Percentiles rank a stretch among this genome's conserved stretches.
Conservation (phyloP, 2,329 filamentous ascomycete species). For the Xylaria multiplex region DNA sequence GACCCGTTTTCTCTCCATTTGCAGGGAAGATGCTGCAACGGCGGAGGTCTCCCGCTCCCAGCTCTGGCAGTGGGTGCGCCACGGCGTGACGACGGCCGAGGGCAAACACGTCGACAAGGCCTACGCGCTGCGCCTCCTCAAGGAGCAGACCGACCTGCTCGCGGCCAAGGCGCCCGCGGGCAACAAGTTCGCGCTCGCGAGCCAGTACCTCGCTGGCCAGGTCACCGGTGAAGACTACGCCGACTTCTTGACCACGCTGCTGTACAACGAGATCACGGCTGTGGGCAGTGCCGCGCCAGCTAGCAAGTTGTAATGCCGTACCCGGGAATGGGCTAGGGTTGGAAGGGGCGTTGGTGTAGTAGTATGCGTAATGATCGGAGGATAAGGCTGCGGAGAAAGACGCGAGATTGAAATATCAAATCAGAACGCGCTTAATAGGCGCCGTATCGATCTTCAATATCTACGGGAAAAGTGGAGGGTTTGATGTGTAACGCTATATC, state of each 20-base stretch:
- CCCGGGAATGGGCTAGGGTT: neutral
- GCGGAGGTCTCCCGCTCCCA: constrained; percentile 95
- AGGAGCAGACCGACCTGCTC: constrained; percentile 84
- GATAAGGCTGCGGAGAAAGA: neutral
- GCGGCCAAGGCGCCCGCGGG: constrained; percentile 80
- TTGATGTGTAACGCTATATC: constrained; percentile 6
- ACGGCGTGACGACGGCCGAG: constrained; percentile 79
- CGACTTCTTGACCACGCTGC: constrained; percentile 81
- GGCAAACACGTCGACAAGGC: constrained; percentile 94
- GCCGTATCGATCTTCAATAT: neutral
- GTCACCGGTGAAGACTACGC: constrained; percentile 98
- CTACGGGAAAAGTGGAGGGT: neutral
- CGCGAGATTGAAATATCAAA: neutral
- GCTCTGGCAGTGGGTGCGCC: constrained; percentile 93
- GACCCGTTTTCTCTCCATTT: constrained; percentile 24
- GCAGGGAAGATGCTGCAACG: constrained; percentile 90
- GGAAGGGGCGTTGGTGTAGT: neutral
- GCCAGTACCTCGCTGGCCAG: constrained; percentile 91
- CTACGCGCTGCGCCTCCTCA: constrained; percentile 85
- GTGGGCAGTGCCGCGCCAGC: constrained; percentile 47
- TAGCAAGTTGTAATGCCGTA: constrained; percentile 45
- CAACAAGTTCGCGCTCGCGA: constrained; percentile 91
- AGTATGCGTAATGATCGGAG: constrained; percentile 1
- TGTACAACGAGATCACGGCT: constrained; percentile 51
- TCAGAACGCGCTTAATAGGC: too few species aligned